A percentile compares a stretch with the other conserved stretches of the same genome.
Conservation (phyloP, 2,329 filamentous ascomycete genomes). For the Verticillium zaregamsianum region DNA sequence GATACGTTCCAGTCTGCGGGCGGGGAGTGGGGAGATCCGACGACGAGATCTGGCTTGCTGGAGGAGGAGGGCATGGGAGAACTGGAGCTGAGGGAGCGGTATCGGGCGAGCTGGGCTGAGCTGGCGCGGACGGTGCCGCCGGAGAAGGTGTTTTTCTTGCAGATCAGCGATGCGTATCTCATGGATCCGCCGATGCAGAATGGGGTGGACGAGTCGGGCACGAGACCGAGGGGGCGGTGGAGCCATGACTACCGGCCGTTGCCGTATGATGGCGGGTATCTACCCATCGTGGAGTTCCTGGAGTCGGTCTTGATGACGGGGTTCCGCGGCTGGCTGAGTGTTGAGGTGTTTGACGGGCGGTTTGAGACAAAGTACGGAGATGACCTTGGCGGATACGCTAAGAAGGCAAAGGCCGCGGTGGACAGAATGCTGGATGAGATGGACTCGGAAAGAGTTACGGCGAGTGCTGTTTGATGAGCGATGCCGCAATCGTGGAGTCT, state of each 20-base stretch:
- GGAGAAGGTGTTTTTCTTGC: slow-evolving; percentile 70
- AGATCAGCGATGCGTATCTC: slow-evolving; percentile 72
- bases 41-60: slow-evolving; percentile 31
- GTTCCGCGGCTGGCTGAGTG: slow-evolving; percentile 61
- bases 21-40: slow-evolving; percentile 70
- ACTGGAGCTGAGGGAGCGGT: slow-evolving; percentile 45
- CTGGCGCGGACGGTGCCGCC: slow-evolving; percentile 54
- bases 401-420: slow-evolving; percentile 15
- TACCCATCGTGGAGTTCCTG: slow-evolving; percentile 63
- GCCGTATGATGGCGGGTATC: slow-evolving; percentile 66
- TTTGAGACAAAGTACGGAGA: slow-evolving; percentile 25
- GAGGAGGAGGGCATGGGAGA: slow-evolving; percentile 35
- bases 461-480: not conserved
- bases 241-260: slow-evolving; percentile 67
- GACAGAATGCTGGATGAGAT: slow-evolving; percentile 8
- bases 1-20: slow-evolving; percentile 76
- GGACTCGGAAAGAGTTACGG: not conserved
- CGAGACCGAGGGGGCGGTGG: slow-evolving; percentile 62
- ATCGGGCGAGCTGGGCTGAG: slow-evolving; percentile 49
- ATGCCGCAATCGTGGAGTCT: too few relatives aligned
- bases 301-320: slow-evolving; percentile 64
- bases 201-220: slow-evolving; percentile 42
- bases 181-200: slow-evolving; percentile 50
- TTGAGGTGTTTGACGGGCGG: slow-evolving; percentile 50
- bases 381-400: slow-evolving; percentile 19